Evolutionary conservation across 495 filamentous ascomycete genomes (phyloP).

Genomic region (Platismatia glauca): DNA sequence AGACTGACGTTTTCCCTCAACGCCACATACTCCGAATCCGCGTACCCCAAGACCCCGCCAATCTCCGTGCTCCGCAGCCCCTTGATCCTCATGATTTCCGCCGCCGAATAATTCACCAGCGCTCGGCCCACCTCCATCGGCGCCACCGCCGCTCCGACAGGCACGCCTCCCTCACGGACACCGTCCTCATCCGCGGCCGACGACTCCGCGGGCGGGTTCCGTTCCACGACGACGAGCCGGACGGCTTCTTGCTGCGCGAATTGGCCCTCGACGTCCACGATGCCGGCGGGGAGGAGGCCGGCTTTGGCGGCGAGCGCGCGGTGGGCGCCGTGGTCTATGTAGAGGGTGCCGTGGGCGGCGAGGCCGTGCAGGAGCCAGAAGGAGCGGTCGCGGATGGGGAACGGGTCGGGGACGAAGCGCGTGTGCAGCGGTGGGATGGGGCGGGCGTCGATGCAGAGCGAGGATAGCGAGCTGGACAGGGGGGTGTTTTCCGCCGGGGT

Average conservation of each 20-base stretch:
- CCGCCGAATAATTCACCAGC: conserved; percentile 85
- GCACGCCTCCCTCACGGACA: conserved; percentile 9
- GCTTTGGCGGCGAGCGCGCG: conserved; percentile 69
- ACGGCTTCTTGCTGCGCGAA: conserved; percentile 93
- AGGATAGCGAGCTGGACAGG: conserved; percentile 31
- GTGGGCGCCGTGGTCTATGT: conserved; percentile 83
- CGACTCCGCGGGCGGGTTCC: conserved; percentile 27
- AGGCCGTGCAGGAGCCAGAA: conserved; percentile 97
- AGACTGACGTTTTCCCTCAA: conserved; percentile 81
- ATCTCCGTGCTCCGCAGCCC: conserved; percentile 78
- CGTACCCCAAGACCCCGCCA: conserved; percentile 68
- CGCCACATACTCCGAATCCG: conserved; percentile 91
- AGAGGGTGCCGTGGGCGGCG: conserved; percentile 82
- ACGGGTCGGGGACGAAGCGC: conserved; percentile 77
- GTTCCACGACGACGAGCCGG: conserved; percentile 65
- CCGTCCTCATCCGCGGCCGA: neutral
- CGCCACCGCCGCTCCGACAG: conserved; percentile 37
- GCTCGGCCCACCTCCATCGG: conserved; percentile 79
- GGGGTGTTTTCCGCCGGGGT: conserved; percentile 27
- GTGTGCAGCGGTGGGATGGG: conserved; percentile 66
- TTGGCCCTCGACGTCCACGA: conserved; percentile 77
- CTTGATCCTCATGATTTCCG: conserved; percentile 74
- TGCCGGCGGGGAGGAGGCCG: conserved; percentile 81
- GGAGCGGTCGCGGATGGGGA: conserved; percentile 81
- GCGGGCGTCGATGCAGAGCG: conserved; percentile 25